Base-by-base conservation (phyloP, 164 flowering plant species). In the Saururus chinensis region DNA sequence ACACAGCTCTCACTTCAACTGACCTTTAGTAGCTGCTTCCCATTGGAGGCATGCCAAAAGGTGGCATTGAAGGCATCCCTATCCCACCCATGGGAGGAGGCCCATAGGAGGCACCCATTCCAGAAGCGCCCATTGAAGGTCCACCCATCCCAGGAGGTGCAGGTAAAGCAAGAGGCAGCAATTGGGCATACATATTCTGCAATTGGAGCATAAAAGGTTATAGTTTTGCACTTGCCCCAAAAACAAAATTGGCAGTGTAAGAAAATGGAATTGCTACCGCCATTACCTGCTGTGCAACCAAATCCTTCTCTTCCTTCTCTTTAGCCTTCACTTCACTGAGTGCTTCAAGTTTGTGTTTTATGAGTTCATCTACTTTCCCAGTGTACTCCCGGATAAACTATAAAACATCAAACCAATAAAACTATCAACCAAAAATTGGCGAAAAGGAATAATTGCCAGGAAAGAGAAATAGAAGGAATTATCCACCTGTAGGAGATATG, bases 121-220 rank as follows among this genome's bases (percentile, higher is more conserved):
- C 87, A 48, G 80, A 80, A 86, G 87, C 85, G 11, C 93, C 91
- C 1, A 88, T 87, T 30, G 37, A 2, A 48, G 80, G 81, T 85
- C 89, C 85, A 11, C 93, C 91, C 1, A 88, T 87, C 80, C 80
- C 80, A 10, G 92, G 92, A 4, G 98, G 98, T 37, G 98, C 96
- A 63, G 98, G 98, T 79, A 92, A 74, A 55, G 98, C 98, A 61
- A 89, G 91, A 53, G 98, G 98, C 66, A 92, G 78, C 74, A 92
- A 70, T 69, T 89, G 98, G 16, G 98, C 98, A 68, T 92, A 87
- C 98, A 92, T 89, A 78, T 89, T 92, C 98, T 92, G 89, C 78
- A 79, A 12, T n/a, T 8, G 21, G 45, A 35, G 20, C 30, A n/a
- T 4, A 19, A 19, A 40, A 11, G 52, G 14, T 19, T 37, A 26